These are phyloP conservation scores for Fusarium dlaminii DNA, from an alignment of 2,329 filamentous ascomycete genomes.

Conservation along the genomic window DNA sequence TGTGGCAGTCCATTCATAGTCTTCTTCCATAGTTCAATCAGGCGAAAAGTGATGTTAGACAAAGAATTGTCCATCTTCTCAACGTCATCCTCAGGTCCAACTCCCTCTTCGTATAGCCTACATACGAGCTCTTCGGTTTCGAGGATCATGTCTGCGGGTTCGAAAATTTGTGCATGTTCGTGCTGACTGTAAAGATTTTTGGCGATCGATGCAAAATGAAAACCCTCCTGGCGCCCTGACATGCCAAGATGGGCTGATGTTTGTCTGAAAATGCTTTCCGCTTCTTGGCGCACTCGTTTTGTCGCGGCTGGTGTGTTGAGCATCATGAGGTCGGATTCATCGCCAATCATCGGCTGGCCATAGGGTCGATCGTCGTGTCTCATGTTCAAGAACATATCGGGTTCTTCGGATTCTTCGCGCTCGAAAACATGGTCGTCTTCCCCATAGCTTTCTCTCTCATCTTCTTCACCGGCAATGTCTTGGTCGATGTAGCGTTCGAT, in stretches of 20 bases:
- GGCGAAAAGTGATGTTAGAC: conserved; percentile 60
- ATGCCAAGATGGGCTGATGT: conserved; percentile 58
- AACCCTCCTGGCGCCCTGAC: conserved; percentile 60
- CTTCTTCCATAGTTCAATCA: conserved; percentile 66
- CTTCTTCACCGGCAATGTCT: conserved; percentile 51
- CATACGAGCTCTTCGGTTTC: conserved; percentile 77
- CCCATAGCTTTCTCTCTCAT: conserved; percentile 50
- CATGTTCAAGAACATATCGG: conserved; percentile 62
- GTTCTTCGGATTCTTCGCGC: conserved; percentile 53
- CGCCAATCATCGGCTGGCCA: conserved; percentile 52
- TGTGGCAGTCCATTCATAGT: conserved; percentile 60
- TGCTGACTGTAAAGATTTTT: conserved; percentile 70
- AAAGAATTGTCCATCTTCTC: conserved; percentile 66
- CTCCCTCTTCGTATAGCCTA: conserved; percentile 70
- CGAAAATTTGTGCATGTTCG: conserved; percentile 69
- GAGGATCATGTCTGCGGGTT: conserved; percentile 77
- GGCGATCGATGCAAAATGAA: conserved; percentile 75
- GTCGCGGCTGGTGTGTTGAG: conserved; percentile 65
- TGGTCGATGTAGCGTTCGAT: conserved; percentile 50
- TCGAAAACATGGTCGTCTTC: conserved; percentile 53
- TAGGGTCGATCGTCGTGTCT: conserved; percentile 53
- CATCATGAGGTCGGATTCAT: conserved; percentile 64
- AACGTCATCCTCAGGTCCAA: conserved; percentile 64
- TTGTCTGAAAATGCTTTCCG: conserved; percentile 64
- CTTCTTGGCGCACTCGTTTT: conserved; percentile 62